These are phyloP conservation scores for Erodium chrysanthum DNA, from an alignment of 441 rosid species.

Conservation along the genomic window DNA sequence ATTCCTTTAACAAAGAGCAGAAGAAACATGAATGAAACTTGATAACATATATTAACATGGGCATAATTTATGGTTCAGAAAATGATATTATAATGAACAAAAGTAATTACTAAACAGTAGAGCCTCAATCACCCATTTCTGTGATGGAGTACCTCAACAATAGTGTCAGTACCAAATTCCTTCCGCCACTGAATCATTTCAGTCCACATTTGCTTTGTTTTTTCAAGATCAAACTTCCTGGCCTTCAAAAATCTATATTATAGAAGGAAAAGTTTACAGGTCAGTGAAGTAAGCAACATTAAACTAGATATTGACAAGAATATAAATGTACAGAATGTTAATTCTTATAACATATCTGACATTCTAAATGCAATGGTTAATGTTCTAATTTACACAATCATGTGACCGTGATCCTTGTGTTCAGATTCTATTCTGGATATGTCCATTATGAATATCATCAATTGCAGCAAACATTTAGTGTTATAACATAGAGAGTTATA, in stretches of 20 bases:
- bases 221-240: slow-evolving; percentile 70
- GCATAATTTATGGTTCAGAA: background rate
- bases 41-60: slow-evolving; percentile 1
- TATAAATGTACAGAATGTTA: background rate
- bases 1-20: slow-evolving; percentile 37
- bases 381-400: slow-evolving; percentile 1
- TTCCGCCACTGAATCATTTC: slow-evolving; percentile 79
- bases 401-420: background rate
- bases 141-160: slow-evolving; percentile 42
- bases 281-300: background rate
- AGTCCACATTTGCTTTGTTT: slow-evolving; percentile 80
- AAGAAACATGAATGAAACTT: slow-evolving; percentile 1
- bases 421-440: background rate
- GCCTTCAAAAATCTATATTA: slow-evolving; percentile 63
- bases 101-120: background rate
- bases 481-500: background rate
- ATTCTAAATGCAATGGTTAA: background rate
- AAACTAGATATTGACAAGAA: background rate
- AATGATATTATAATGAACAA: background rate
- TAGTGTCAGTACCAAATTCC: slow-evolving; percentile 58
- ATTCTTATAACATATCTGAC: background rate
- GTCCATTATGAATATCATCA: background rate
- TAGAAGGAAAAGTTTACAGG: slow-evolving; percentile 6
- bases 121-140: slow-evolving; percentile 1
- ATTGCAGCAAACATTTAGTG: background rate